phyloP scores from a whole-genome alignment of 305 asterid genomes.

The Lippia alba region DNA sequence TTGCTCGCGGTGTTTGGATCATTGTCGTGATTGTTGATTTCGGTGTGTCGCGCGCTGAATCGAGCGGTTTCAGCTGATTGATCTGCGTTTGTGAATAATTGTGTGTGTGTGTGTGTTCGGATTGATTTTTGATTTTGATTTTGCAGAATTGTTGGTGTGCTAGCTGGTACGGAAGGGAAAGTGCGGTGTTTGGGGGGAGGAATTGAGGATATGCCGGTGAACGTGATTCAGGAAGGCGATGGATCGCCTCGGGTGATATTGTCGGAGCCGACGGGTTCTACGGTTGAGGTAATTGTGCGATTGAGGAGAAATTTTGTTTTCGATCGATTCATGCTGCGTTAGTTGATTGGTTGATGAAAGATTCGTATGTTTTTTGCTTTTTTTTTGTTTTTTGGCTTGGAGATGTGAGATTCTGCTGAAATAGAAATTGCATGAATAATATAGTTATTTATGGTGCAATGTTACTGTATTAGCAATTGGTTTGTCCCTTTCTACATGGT shows the following conservation, averaged over 20 bases:
- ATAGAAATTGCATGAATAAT: neutral
- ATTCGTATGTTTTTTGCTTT: neutral
- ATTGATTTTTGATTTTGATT: slow-evolving; percentile 27
- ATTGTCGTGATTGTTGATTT: slow-evolving; percentile 8
- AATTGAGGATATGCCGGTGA: slow-evolving; percentile 51
- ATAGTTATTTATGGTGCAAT: neutral
- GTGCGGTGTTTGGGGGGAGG: slow-evolving; percentile 33
- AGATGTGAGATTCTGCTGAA: slow-evolving; percentile 16
- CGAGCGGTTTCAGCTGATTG: slow-evolving; percentile 17
- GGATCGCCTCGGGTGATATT: slow-evolving; percentile 63
- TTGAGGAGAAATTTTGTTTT: neutral
- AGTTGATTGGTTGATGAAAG: slow-evolving; percentile 5
- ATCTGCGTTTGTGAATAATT: slow-evolving; percentile 7
- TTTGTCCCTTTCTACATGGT: slow-evolving; percentile 7
- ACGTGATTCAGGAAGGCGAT: slow-evolving; percentile 53
- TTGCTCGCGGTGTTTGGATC: slow-evolving; percentile 26
- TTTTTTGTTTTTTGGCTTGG: neutral
- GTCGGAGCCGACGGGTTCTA: slow-evolving; percentile 70
- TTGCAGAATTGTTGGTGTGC: neutral
- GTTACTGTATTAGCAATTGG: neutral
- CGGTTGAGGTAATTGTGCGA: slow-evolving; percentile 65
- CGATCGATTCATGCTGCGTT: neutral
- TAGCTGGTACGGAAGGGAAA: slow-evolving; percentile 37
- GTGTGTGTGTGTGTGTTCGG: neutral
- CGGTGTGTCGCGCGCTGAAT: slow-evolving; percentile 34